These are phyloP conservation scores for Talaromyces amestolkiae DNA, from an alignment of 2,329 filamentous ascomycete species.

Conservation along the genomic window DNA sequence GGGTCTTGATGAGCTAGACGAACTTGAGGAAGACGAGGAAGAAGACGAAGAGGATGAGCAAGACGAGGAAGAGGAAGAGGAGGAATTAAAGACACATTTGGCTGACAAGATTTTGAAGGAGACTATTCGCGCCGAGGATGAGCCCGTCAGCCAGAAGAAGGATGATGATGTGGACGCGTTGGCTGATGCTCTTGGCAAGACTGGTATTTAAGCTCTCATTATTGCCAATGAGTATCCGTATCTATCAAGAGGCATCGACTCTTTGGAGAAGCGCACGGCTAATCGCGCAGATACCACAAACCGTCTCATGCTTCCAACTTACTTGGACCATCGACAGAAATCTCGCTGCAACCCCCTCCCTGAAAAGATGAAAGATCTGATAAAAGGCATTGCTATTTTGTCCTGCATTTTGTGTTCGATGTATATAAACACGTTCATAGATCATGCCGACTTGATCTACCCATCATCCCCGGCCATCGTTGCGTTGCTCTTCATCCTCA, in stretches of 20 bases:
- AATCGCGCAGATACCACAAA: background rate
- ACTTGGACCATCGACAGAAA: background rate
- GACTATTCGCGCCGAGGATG: constrained; percentile 52
- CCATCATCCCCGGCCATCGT: background rate
- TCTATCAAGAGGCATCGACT: background rate
- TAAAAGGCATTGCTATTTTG: background rate
- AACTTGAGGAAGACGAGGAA: constrained; percentile 72
- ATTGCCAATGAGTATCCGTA: too few species aligned
- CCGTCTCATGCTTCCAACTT: background rate
- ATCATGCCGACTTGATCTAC: background rate
- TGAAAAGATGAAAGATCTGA: background rate
- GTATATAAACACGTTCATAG: constrained; percentile 7
- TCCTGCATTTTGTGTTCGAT: background rate
- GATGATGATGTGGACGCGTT: constrained; percentile 80
- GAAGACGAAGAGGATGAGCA: constrained; percentile 69
- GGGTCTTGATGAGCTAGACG: constrained; percentile 81
- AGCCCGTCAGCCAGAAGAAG: constrained; percentile 68
- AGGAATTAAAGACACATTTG: constrained; percentile 55
- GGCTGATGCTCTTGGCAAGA: constrained; percentile 72
- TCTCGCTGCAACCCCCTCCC: background rate
- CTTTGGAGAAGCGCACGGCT: background rate
- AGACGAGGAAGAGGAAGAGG: constrained; percentile 67
- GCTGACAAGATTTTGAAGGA: constrained; percentile 69
- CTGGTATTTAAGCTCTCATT: constrained; percentile 35
- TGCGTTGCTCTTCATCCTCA: background rate